Evolutionary conservation across 768 basidiomycete species (phyloP), one percentile per base, ranked within the genome.

Genomic region (Cubamyces lactineus): DNA sequence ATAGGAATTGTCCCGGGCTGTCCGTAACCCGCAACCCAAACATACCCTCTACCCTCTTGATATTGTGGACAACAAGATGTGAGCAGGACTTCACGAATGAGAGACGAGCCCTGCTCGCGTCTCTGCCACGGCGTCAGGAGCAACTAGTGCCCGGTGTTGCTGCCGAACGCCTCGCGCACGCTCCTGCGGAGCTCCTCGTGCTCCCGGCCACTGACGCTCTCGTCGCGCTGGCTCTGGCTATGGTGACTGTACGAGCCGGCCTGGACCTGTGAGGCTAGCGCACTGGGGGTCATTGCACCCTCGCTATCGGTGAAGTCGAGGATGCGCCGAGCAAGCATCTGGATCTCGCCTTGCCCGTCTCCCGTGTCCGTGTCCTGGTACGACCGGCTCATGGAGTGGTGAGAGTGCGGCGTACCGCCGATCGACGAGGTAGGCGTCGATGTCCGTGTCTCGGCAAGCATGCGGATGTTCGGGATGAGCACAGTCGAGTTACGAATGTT

Each of bases 261-360:
- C 65, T 86, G 85, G 66, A 86, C 77, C 62, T 91, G 88, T 26
- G 88, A 89, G 17, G 80, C 83, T 15, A 84, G 76, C 24, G 83
- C 80, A 68, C 88, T 89, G 45, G 83, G 84, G 6, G 86, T 82
- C 55, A 84, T 76, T 40, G 82, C 73, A 8, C 79, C 82, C 30
- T 90, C 89, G 1, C 79, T 70, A 50, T 91, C 91, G 17, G 94
- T 87, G 67, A 94, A 85, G 68, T 96, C 94, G 56, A 96, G 76
- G 53, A 97, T 97, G 65, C 93, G 84, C 47, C 89, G 81, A 8
- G 90, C 88, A 46, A 98, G 84, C 26, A 89, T 78, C 64, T 92
- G 88, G 65, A 98, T 98, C 78, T 98, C 96, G 40, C 91, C 88
- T 66, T 92, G 91, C 8, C 95, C 95, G 60, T 95, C 92, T 2